Conservation (phyloP, 176 grass and related monocot genomes). For the Eleusine coracana region DNA sequence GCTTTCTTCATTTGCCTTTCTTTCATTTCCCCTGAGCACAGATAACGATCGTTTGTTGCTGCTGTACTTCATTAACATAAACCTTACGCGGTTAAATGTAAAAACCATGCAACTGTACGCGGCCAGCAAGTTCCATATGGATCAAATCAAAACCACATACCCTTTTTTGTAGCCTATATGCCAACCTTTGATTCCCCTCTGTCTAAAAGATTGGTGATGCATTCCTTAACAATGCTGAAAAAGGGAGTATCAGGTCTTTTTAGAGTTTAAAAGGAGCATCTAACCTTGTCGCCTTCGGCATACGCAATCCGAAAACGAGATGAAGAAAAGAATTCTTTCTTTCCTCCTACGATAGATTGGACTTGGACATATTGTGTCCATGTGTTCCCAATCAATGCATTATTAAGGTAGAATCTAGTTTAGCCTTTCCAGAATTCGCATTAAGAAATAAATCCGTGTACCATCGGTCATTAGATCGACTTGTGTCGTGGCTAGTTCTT, state of each 20-base stretch:
- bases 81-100: background rate
- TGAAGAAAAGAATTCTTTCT: background rate
- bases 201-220: background rate
- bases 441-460: background rate
- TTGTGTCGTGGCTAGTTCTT: background rate
- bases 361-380: background rate
- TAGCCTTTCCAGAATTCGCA: background rate
- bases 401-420: background rate
- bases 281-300: background rate
- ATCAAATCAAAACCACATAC: background rate
- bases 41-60: background rate
- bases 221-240: too few relatives aligned
- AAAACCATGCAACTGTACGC: too few relatives aligned
- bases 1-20: background rate
- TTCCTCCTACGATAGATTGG: background rate
- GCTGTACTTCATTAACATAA: background rate
- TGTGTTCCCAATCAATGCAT: background rate
- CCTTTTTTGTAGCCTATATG: too few relatives aligned
- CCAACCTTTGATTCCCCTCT: background rate
- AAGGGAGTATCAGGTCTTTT: background rate
- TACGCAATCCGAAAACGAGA: slow-evolving; percentile 17
- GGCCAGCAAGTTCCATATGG: background rate
- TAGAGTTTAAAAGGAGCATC: background rate
- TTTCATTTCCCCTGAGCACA: background rate
- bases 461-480: background rate